These are phyloP conservation scores for Backusella australiensis DNA, from an alignment of 192 early-diverging fungal genomes.

Conservation along the genomic window DNA sequence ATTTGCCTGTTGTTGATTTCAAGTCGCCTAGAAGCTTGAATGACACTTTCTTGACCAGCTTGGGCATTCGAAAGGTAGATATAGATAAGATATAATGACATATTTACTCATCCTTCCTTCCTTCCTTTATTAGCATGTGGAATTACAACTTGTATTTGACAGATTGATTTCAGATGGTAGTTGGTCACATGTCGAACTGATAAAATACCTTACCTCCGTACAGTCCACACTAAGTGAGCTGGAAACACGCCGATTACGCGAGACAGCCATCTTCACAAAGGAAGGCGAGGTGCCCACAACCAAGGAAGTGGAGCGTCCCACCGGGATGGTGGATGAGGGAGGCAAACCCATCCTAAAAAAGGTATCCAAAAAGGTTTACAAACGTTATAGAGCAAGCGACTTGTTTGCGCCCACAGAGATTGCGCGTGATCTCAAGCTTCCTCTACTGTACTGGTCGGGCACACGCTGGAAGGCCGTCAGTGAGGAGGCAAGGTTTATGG, in stretches of 20 bases:
- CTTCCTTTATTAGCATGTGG: slow-evolving; percentile 57
- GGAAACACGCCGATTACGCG: slow-evolving; percentile 61
- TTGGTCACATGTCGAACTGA: slow-evolving; percentile 82
- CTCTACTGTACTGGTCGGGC: slow-evolving; percentile 65
- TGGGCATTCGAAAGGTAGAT: slow-evolving; percentile 78
- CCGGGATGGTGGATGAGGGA: slow-evolving; percentile 11
- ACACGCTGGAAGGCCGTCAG: slow-evolving; percentile 39
- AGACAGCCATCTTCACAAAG: slow-evolving; percentile 67
- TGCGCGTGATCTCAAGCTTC: slow-evolving; percentile 57
- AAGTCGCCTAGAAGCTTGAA: slow-evolving; percentile 42
- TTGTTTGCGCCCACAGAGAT: slow-evolving; percentile 68
- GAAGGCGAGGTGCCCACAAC: slow-evolving; percentile 32
- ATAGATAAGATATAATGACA: too few relatives aligned
- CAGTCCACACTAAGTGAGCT: slow-evolving; percentile 56
- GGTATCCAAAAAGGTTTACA: slow-evolving; percentile 25
- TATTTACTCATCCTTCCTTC: background rate
- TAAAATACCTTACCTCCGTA: slow-evolving; percentile 79
- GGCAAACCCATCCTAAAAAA: slow-evolving; percentile 9
- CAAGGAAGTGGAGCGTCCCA: slow-evolving; percentile 8
- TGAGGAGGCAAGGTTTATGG: slow-evolving; percentile 47
- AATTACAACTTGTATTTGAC: slow-evolving; percentile 82
- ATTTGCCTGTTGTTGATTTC: slow-evolving; percentile 72
- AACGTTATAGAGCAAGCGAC: slow-evolving; percentile 56
- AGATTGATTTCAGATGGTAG: slow-evolving; percentile 68
- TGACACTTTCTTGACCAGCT: slow-evolving; percentile 55